Conservation (phyloP, 306 rosid species). For the Sesbania bispinosa region DNA sequence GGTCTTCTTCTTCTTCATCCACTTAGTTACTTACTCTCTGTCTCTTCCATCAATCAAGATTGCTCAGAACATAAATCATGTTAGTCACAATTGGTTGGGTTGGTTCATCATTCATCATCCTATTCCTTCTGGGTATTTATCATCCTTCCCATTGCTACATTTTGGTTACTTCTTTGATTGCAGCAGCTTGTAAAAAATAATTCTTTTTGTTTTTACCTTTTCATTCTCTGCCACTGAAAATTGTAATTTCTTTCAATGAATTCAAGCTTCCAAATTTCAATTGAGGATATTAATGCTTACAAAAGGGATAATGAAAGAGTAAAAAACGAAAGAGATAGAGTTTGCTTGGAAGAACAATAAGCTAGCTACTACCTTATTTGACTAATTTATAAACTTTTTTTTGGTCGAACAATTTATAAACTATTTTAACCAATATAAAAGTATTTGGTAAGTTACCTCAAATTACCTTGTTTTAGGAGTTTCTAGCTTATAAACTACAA, state of each 20-base stretch:
- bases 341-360: too few relatives aligned
- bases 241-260: conserved; percentile 35
- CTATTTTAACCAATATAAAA: too few relatives aligned
- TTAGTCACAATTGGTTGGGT: conserved; percentile 15
- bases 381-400: too few relatives aligned
- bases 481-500: too few relatives aligned
- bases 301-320: too few relatives aligned
- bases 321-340: too few relatives aligned
- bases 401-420: too few relatives aligned
- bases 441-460: too few relatives aligned
- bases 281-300: neutral
- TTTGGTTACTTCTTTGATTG: conserved; percentile 34
- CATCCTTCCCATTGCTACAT: conserved; percentile 24
- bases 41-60: neutral
- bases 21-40: conserved; percentile 12
- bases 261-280: conserved; percentile 27
- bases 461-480: too few relatives aligned
- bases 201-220: conserved; percentile 29
- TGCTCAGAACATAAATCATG: conserved; percentile 23
- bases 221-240: conserved; percentile 26
- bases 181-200: conserved; percentile 53
- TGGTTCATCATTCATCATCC: conserved; percentile 12
- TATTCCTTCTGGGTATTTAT: conserved; percentile 46
- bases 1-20: conserved; percentile 34
- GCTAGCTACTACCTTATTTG: too few relatives aligned